Evolutionary conservation across 441 rosid species (phyloP).

Genomic region (Erodium texanum): DNA sequence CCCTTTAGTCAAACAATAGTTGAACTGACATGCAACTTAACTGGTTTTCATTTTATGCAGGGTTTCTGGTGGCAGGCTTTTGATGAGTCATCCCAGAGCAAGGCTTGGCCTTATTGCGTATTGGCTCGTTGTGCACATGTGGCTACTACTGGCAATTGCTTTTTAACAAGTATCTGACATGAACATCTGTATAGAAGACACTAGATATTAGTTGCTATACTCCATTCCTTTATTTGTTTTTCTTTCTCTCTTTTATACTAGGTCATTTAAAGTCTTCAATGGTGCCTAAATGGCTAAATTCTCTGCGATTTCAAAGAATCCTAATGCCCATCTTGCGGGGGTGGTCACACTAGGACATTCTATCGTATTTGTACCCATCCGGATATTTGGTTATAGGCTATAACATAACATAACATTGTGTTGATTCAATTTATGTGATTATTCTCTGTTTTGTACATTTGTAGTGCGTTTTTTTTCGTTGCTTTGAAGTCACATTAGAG

Average conservation of each 20-base stretch:
- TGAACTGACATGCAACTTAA: constrained; percentile 14
- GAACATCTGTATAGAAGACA: constrained; percentile 27
- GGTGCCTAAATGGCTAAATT: constrained; percentile 15
- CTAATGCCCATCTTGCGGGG: background rate
- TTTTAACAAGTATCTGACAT: constrained; percentile 28
- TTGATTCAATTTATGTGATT: background rate
- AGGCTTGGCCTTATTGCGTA: constrained; percentile 66
- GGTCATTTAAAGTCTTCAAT: background rate
- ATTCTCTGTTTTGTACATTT: background rate
- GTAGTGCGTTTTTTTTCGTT: background rate
- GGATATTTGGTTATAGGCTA: background rate
- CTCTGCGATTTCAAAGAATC: constrained; percentile 40
- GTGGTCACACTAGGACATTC: background rate
- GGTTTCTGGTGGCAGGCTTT: constrained; percentile 68
- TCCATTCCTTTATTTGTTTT: background rate
- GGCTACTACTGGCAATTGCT: constrained; percentile 63
- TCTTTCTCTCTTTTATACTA: background rate
- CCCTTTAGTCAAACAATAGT: background rate
- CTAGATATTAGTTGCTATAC: background rate
- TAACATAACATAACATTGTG: background rate
- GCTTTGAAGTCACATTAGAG: no score
- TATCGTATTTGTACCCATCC: background rate
- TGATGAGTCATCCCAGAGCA: constrained; percentile 75
- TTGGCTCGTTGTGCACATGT: constrained; percentile 65
- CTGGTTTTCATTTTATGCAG: constrained; percentile 29